These are phyloP conservation scores for Penicillium robsamsonii DNA, from an alignment of 495 filamentous ascomycete species.

Conservation along the genomic window DNA sequence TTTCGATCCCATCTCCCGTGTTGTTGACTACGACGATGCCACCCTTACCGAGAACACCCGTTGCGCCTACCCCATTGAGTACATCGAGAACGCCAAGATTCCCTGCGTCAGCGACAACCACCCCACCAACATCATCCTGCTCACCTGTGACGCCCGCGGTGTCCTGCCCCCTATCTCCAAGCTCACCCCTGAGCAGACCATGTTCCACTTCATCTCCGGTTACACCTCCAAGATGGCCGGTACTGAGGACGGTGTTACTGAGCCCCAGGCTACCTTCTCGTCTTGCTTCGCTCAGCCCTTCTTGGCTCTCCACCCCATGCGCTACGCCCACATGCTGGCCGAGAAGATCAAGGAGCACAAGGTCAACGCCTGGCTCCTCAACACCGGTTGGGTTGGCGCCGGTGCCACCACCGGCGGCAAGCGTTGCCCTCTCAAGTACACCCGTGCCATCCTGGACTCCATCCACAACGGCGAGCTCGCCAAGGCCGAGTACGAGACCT, in stretches of 20 bases:
- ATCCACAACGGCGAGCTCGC: conserved; percentile 96
- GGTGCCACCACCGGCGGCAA: conserved; percentile 92
- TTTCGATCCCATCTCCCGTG: conserved; percentile 84
- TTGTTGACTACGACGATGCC: conserved; percentile 90
- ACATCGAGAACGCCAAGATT: conserved; percentile 98
- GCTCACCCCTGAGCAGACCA: conserved; percentile 91
- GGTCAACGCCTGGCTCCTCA: conserved; percentile 96
- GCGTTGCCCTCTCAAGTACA: conserved; percentile 98
- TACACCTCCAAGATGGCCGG: conserved; percentile 99
- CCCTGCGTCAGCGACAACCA: conserved; percentile 84
- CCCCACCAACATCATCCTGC: conserved; percentile 94
- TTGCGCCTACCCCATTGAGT: conserved; percentile 98
- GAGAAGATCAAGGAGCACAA: conserved; percentile 96
- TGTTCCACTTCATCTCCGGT: conserved; percentile 99
- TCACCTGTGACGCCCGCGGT: conserved; percentile 96
- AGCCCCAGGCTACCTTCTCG: conserved; percentile 98
- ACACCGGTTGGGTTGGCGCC: conserved; percentile 99
- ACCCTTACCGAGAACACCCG: conserved; percentile 98
- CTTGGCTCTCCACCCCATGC: conserved; percentile 98
- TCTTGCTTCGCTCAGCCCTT: conserved; percentile 99
- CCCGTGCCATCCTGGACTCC: conserved; percentile 93
- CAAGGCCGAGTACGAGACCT: conserved; percentile 87
- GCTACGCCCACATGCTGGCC: conserved; percentile 95
- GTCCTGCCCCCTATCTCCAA: conserved; percentile 98
- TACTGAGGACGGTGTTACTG: conserved; percentile 92